Evolutionary conservation across 2,329 filamentous ascomycete species (phyloP).

Genomic region (Aspergillus tanneri): DNA sequence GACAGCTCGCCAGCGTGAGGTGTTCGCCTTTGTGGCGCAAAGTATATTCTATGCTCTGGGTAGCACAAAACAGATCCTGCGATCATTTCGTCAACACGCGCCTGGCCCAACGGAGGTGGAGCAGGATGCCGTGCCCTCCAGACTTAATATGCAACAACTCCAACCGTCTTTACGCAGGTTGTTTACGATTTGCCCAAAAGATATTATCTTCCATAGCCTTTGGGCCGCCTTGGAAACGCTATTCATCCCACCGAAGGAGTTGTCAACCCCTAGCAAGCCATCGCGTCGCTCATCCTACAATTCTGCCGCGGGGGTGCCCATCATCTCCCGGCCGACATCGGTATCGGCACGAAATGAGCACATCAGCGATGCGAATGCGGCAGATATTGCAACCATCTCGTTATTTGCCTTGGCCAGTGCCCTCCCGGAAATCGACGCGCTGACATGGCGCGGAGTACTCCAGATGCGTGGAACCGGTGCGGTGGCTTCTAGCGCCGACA

Average conservation of each 20-base stretch:
- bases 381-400: constrained; percentile 39
- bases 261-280: constrained; percentile 30
- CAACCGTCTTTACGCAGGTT: constrained; percentile 37
- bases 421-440: constrained; percentile 36
- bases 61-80: constrained; percentile 40
- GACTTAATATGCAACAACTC: constrained; percentile 33
- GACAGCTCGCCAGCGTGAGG: constrained; percentile 37
- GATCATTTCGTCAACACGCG: constrained; percentile 38
- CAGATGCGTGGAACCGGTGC: constrained; percentile 44
- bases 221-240: constrained; percentile 43
- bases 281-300: constrained; percentile 34
- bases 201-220: constrained; percentile 43
- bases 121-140: constrained; percentile 8
- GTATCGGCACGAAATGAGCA: constrained; percentile 32
- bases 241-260: constrained; percentile 40
- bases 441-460: constrained; percentile 42
- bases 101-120: constrained; percentile 6
- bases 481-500: constrained; percentile 39
- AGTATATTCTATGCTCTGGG: constrained; percentile 47
- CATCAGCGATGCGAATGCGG: constrained; percentile 40
- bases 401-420: constrained; percentile 41
- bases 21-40: constrained; percentile 45
- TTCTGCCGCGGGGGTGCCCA: constrained; percentile 26
- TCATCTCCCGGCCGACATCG: constrained; percentile 28
- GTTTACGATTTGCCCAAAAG: constrained; percentile 40